These are phyloP conservation scores for Symbiodinium natans DNA, from an alignment of 73 alveolate species.

Conservation along the genomic window DNA sequence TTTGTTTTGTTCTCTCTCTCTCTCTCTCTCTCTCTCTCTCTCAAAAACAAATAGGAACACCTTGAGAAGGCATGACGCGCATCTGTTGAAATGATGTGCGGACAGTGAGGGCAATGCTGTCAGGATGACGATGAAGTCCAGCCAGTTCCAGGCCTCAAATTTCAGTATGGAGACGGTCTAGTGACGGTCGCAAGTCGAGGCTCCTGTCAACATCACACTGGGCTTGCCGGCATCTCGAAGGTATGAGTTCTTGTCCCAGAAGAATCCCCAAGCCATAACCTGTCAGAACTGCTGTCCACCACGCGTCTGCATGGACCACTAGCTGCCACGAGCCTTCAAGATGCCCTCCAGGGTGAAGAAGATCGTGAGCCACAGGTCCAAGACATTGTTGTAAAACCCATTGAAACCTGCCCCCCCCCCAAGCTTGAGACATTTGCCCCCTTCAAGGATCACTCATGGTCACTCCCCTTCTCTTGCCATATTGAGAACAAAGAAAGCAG, in stretches of 20 bases:
- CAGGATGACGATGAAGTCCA: slow-evolving; percentile 65
- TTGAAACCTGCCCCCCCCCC: slow-evolving; percentile 21
- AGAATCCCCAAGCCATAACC: slow-evolving; percentile 91
- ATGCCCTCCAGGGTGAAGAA: slow-evolving; percentile 88
- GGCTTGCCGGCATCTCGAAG: slow-evolving; percentile 41
- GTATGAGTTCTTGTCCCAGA: slow-evolving; percentile 80
- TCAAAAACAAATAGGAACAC: too few relatives aligned
- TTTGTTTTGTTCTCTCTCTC: neutral
- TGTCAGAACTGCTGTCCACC: neutral
- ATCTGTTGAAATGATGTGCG: too few relatives aligned
- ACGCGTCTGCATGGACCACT: neutral
- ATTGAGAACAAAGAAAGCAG: too few relatives aligned
- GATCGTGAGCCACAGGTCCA: slow-evolving; percentile 68
- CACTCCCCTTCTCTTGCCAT: too few relatives aligned
- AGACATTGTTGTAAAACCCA: slow-evolving; percentile 77
- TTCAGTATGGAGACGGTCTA: too few relatives aligned
- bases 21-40: neutral
- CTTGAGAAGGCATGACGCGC: too few relatives aligned
- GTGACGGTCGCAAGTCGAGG: neutral
- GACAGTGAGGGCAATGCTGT: neutral
- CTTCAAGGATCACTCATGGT: too few relatives aligned
- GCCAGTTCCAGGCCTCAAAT: slow-evolving; percentile 80
- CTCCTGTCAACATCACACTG: neutral
- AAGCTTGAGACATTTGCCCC: too few relatives aligned
- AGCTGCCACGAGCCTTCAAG: slow-evolving; percentile 24